Conservation (phyloP, 495 filamentous ascomycete species). For the Parachaetomium inaequale region DNA sequence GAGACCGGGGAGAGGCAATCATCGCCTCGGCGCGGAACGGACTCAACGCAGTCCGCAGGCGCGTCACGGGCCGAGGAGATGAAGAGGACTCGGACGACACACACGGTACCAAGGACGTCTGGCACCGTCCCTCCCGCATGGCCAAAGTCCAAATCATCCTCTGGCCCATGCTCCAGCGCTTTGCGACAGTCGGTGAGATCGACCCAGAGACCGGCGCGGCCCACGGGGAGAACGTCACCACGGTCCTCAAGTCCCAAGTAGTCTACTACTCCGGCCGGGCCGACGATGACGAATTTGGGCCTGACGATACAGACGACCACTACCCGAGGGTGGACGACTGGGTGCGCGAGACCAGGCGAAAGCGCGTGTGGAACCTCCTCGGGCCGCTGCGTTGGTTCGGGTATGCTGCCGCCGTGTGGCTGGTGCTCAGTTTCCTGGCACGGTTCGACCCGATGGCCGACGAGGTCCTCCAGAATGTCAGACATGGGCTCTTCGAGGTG, state of each 20-base stretch:
- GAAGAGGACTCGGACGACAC: background rate
- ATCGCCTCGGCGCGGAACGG: background rate
- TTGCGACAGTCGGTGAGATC: slow-evolving; percentile 25
- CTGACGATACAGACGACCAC: slow-evolving; percentile 10
- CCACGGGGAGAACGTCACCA: slow-evolving; percentile 31
- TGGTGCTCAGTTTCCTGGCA: background rate
- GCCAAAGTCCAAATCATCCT: slow-evolving; percentile 41
- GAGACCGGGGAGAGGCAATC: background rate
- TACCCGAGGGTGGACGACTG: slow-evolving; percentile 15
- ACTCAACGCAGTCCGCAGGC: background rate
- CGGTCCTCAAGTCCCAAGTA: slow-evolving; percentile 28
- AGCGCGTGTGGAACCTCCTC: background rate
- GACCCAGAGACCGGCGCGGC: slow-evolving; percentile 2
- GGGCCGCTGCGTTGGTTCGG: background rate
- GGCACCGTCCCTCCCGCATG: slow-evolving; percentile 29
- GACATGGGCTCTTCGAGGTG: background rate
- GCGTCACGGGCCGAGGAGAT: background rate
- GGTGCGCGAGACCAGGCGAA: background rate
- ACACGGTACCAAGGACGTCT: background rate
- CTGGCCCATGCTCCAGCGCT: slow-evolving; percentile 40
- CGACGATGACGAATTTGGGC: too few species aligned
- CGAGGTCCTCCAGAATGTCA: background rate
- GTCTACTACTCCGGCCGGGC: slow-evolving; percentile 34
- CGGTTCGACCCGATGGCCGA: background rate
- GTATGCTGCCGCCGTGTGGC: background rate